Conservation (phyloP, 2,329 filamentous ascomycete species). For the Emergomyces africanus region DNA sequence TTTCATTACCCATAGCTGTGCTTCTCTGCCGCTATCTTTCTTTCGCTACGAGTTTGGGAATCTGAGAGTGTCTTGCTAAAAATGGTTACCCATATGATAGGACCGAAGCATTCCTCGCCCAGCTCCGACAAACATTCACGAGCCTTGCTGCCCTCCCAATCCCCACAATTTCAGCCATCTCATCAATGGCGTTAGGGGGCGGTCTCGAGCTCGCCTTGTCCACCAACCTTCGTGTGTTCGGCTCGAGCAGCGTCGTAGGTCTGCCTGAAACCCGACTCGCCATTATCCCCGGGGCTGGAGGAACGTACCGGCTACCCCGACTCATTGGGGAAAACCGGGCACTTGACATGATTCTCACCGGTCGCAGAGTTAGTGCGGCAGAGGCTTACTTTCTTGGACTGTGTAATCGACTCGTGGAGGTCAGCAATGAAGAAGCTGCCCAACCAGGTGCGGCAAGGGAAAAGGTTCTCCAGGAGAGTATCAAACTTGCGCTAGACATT, state of each 20-base stretch:
- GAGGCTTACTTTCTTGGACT: constrained; percentile 90
- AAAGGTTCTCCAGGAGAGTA: constrained; percentile 59
- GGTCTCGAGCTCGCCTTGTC: constrained; percentile 86
- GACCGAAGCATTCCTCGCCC: constrained; percentile 62
- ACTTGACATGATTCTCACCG: constrained; percentile 82
- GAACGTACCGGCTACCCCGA: constrained; percentile 73
- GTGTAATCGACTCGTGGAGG: constrained; percentile 78
- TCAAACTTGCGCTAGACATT: constrained; percentile 69
- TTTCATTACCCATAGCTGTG: neutral
- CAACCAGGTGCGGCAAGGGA: constrained; percentile 49
- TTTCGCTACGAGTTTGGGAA: constrained; percentile 1
- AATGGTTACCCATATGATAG: constrained; percentile 33
- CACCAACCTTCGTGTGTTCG: constrained; percentile 79
- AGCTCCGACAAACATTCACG: constrained; percentile 63
- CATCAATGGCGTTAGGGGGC: constrained; percentile 76
- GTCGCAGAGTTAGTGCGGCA: constrained; percentile 65
- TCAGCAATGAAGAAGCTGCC: constrained; percentile 42
- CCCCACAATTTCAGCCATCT: constrained; percentile 80
- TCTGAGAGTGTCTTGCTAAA: neutral
- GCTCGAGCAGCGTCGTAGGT: constrained; percentile 62
- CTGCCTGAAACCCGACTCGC: constrained; percentile 86
- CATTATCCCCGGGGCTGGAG: constrained; percentile 90
- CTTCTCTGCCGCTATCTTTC: neutral
- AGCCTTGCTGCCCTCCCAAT: constrained; percentile 64
- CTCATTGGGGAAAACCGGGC: constrained; percentile 70